Evolutionary conservation across 129 eudicot genomes (phyloP).

Genomic region (Ambrosia artemisiifolia): DNA sequence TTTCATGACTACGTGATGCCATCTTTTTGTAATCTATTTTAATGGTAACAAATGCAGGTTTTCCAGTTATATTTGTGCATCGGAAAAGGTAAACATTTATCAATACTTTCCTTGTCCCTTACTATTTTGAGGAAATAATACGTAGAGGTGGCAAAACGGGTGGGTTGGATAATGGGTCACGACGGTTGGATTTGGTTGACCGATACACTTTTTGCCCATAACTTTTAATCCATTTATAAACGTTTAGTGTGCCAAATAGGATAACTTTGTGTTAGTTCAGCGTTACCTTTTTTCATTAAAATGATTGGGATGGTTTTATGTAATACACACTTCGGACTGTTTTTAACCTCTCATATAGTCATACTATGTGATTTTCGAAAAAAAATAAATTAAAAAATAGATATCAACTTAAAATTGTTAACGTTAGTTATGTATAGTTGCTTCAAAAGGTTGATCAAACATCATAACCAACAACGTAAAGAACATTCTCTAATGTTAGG

Average conservation of each 20-base stretch:
- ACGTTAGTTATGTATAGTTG: too few species aligned
- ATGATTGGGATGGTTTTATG: too few species aligned
- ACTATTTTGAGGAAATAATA: neutral
- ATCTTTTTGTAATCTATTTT: constrained; percentile 49
- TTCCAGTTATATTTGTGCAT: constrained; percentile 54
- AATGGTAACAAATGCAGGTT: constrained; percentile 66
- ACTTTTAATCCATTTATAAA: neutral
- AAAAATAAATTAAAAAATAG: too few species aligned
- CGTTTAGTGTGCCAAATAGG: neutral
- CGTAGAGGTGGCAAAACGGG: neutral
- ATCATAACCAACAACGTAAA: too few species aligned
- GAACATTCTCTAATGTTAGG: too few species aligned
- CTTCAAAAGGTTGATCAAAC: too few species aligned
- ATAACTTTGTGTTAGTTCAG: neutral
- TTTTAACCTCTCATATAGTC: too few species aligned
- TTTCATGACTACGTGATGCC: constrained; percentile 62
- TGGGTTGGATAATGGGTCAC: neutral
- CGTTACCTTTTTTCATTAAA: too few species aligned
- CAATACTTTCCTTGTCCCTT: neutral
- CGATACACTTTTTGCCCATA: neutral
- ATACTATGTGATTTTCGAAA: too few species aligned
- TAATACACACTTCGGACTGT: too few species aligned
- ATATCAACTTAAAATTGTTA: too few species aligned
- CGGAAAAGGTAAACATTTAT: constrained; percentile 26
- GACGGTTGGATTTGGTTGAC: neutral